Evolutionary conservation across 2,329 filamentous ascomycete species (phyloP), one percentile per base, ranked within the genome.

Genomic region (Monilinia vaccinii-corymbosi): DNA sequence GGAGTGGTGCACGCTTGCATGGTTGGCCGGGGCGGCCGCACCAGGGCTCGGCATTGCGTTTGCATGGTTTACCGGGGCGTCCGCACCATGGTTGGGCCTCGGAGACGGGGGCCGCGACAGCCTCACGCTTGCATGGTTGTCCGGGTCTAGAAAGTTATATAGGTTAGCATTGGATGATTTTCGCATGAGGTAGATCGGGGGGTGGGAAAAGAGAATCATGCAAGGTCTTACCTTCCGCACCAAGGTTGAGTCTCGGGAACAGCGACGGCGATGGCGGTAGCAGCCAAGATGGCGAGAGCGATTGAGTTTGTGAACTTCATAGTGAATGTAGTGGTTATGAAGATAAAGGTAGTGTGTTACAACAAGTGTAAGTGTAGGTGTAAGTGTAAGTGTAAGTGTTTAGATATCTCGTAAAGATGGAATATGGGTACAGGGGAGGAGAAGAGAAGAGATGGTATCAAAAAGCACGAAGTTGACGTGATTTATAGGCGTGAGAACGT

Each of bases 21-120:
- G 36, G 36, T 46, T 58, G 59, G 11, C 59, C 59, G 5, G 59
- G 59, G 18, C 53, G 47, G 18, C 57, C 57, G 13, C 61, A 62
- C 25, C 60, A 69, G 42, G 68, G 63, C 44, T 62, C 62, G 25
- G 56, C 23, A 18, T 60, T 40, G 38, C 61, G 61, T n/a, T 56
- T 56, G n/a, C 56, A 58, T 21, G n/a, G n/a, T 16, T 57, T 44
- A 7, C 55, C 55, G 9, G 55, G 55, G 23, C 44, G 40, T 34
- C 55, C 55, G 31, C 55, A 57, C 58, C 47, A 60, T 28, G 34
- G 45, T 45, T 61, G 52, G 11, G 58, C 58, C 18, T 52, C 58
- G 16, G 38, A 16, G 38, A 18, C 18, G 38, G 38, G 18, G 7
- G n/a, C 18, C 18, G 38, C 38, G 38, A 42, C 5, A 8, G 38